Evolutionary conservation across 129 eudicot genomes (phyloP), one percentile per base, ranked within the genome.

Genomic region (Artemisia tridentata): DNA sequence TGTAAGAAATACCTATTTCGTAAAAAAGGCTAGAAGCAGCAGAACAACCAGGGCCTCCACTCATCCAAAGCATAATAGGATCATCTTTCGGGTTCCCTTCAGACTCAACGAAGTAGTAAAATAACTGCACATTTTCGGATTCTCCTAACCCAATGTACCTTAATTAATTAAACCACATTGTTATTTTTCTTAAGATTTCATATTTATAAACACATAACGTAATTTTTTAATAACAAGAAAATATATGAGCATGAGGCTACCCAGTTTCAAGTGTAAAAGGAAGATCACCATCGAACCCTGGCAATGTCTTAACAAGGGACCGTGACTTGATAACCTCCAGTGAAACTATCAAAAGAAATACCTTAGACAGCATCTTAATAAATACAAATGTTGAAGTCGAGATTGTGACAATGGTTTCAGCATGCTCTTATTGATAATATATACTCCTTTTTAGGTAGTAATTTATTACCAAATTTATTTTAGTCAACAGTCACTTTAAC

Each of bases 21-120:
- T 68, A 68, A 2, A 68, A 31, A 9, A 68, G 0, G 16, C 9
- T 2, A 51, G 47, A 50, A 68, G 21, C 16, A 68, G 16, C 50
- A 11, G 73, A 68, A 68, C 73, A 68, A n/a, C 73, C 73, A 1
- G 73, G 63, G 11, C 73, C 73, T 50, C 73, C 73, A 31, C 62
- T 68, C 23, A 68, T 25, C 60, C 59, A 52, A 9, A 68, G 20
- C 14, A 68, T 50, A 11, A 68, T 16, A 50, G 73, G 73, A 11
- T 68, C 62, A 2, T 51, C 61, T 14, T 68, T 1, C 3, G 82
- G 82, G 65, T 65, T 65, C 72, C 63, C 67, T 69, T 76, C 64
- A 7, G 80, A 76, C 46, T 68, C 75, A 20, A 76, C 7, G 57
- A 76, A 77, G 62, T 77, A 77, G 50, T 77, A 77, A 49, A 69